Evolutionary conservation across 257 asterid genomes (phyloP), one percentile per base, ranked within the genome.

Genomic region (Solanum paucissectum): DNA sequence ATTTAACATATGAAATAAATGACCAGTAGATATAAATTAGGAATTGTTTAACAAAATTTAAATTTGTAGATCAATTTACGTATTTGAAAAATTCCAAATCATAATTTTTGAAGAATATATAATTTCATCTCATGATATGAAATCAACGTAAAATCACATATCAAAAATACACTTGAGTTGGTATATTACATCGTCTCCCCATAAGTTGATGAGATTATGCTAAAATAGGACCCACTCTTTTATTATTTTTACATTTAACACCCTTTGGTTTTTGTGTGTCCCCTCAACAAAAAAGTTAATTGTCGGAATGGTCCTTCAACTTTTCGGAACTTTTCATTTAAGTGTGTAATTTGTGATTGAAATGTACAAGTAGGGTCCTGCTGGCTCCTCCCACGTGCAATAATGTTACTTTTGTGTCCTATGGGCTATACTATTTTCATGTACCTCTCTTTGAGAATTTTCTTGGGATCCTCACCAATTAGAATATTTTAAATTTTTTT

Each of bases 311-410:
- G 42, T 46, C 85, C 85, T 81, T 46, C 69, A 81, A 81, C 42
- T 46, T 29, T 81, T 46, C 13, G 29, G 11, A 18, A 4, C 66
- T 18, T 46, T 81, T 14, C 42, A 49, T 27, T 81, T 81, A 23
- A n/a, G 55, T 81, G 16, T 79, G 34, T 73, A 73, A 36, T 73
- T 73, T 81, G 18, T 81, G 68, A 81, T 46, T 46, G 77, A 66
- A 14, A 20, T 89, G 86, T 74, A 75, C 85, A 83, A 58, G 90
- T 87, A 83, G 92, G 94, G 92, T 40, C 87, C 23, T 86, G 11
- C 27, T 85, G 88, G 94, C 93, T 89, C 91, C 92, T 92, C 90
- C 94, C 94, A 92, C 95, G 95, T 92, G 96, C 92, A 92, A 90
- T 92, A 87, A 89, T 92, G 89, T 87, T 85, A 73, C 88, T 87